These are phyloP conservation scores for Aspergillus heteromorphus DNA, from an alignment of 495 filamentous ascomycete species.

Conservation along the genomic window DNA sequence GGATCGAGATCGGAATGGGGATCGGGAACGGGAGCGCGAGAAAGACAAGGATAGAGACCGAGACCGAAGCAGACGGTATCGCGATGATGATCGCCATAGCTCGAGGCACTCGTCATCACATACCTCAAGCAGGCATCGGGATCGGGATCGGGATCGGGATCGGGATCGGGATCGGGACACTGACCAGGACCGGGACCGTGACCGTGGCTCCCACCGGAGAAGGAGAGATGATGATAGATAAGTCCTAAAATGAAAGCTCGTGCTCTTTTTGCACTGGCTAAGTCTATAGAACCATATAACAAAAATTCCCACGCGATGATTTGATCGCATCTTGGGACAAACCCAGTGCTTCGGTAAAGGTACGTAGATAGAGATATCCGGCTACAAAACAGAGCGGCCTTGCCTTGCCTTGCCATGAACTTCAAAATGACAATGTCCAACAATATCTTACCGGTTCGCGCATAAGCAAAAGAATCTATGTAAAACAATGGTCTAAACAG, in stretches of 20 bases:
- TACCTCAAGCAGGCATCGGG: constrained; percentile 23
- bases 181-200: constrained; percentile 29
- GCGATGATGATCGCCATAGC: constrained; percentile 32
- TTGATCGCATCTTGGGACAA: constrained; percentile 1
- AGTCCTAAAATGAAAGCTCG: background rate
- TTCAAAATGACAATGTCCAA: background rate
- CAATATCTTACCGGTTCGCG: background rate
- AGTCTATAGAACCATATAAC: background rate
- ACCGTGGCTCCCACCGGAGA: constrained; percentile 30
- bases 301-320: background rate
- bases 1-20: constrained; percentile 44
- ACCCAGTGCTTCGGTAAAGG: background rate
- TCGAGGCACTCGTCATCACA: constrained; percentile 32
- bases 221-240: constrained; percentile 27
- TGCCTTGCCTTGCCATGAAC: background rate
- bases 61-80: constrained; percentile 24
- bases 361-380: background rate
- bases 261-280: background rate
- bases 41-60: constrained; percentile 31
- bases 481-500: background rate
- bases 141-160: constrained; percentile 23
- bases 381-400: background rate
- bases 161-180: constrained; percentile 26
- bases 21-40: constrained; percentile 25
- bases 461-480: background rate